phyloP scores from a whole-genome alignment of 1,139 yeast genomes.

The Lodderomyces oxycetoniae region DNA sequence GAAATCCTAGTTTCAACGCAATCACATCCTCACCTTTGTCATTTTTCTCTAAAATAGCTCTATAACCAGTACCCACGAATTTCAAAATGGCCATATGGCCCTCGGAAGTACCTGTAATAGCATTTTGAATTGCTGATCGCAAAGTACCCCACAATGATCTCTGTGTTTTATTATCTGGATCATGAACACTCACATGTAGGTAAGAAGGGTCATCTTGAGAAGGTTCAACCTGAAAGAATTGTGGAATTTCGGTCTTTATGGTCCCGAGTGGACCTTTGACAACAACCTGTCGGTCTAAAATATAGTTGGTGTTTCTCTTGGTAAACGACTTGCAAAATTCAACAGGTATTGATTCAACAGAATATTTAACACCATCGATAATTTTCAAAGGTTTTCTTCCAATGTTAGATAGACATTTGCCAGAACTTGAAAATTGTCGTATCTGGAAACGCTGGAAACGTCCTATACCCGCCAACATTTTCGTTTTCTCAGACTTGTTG shows the following conservation, averaged over 20 bases:
- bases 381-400: slow-evolving; percentile 40
- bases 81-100: slow-evolving; percentile 86
- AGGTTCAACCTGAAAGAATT: slow-evolving; percentile 50
- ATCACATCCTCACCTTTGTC: slow-evolving; percentile 55
- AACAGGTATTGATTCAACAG: slow-evolving; percentile 34
- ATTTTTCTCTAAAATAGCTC: slow-evolving; percentile 65
- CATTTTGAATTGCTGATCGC: slow-evolving; percentile 72
- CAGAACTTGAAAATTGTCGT: slow-evolving; percentile 27
- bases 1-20: slow-evolving; percentile 70
- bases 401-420: slow-evolving; percentile 29
- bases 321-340: slow-evolving; percentile 55
- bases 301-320: slow-evolving; percentile 60
- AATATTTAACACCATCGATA: slow-evolving; percentile 28
- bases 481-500: too few relatives aligned
- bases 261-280: slow-evolving; percentile 80
- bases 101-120: slow-evolving; percentile 82
- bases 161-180: slow-evolving; percentile 62
- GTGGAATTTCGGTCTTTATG: slow-evolving; percentile 62
- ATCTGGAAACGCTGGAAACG: slow-evolving; percentile 1
- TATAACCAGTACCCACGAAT: slow-evolving; percentile 96
- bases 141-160: slow-evolving; percentile 95
- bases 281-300: slow-evolving; percentile 57
- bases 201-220: slow-evolving; percentile 23
- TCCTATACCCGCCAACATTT: slow-evolving; percentile 1
- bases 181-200: slow-evolving; percentile 52